These are phyloP conservation scores for Suillus alpinus DNA, from an alignment of 768 basidiomycete species.

Conservation along the genomic window DNA sequence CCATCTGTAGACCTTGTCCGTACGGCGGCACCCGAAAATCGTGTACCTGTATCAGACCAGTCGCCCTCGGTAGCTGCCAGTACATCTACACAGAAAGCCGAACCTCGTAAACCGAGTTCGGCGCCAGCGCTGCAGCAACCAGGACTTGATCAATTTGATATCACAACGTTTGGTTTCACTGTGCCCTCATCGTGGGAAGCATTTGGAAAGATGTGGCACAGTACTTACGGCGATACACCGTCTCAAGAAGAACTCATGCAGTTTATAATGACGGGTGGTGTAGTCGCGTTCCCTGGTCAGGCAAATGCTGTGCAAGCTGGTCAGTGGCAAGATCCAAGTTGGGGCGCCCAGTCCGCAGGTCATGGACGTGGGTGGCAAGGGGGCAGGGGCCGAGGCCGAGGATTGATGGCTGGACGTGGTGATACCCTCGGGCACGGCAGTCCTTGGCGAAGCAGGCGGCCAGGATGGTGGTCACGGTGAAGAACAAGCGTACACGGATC, in stretches of 20 bases:
- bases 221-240: constrained; percentile 64
- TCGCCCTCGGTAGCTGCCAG: constrained; percentile 49
- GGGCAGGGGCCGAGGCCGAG: constrained; percentile 36
- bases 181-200: constrained; percentile 76
- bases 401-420: constrained; percentile 30
- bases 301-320: constrained; percentile 18
- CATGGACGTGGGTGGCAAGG: constrained; percentile 36
- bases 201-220: constrained; percentile 75
- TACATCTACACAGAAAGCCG: constrained; percentile 50
- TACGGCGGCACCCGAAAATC: constrained; percentile 47
- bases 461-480: constrained; percentile 7
- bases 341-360: constrained; percentile 32
- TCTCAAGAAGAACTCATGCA: constrained; percentile 77
- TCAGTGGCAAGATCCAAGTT: constrained; percentile 21
- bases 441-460: constrained; percentile 49
- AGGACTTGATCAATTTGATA: constrained; percentile 70
- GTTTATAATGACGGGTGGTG: constrained; percentile 51
- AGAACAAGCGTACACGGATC: constrained; percentile 2
- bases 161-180: constrained; percentile 70
- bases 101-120: constrained; percentile 30
- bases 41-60: constrained; percentile 40
- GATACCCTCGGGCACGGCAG: constrained; percentile 40
- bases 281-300: constrained; percentile 20
- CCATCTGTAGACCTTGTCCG: constrained; percentile 41
- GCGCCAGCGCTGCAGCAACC: constrained; percentile 36